These are phyloP conservation scores for Talaromyces funiculosus DNA, from an alignment of 2,329 filamentous ascomycete species.

Conservation along the genomic window DNA sequence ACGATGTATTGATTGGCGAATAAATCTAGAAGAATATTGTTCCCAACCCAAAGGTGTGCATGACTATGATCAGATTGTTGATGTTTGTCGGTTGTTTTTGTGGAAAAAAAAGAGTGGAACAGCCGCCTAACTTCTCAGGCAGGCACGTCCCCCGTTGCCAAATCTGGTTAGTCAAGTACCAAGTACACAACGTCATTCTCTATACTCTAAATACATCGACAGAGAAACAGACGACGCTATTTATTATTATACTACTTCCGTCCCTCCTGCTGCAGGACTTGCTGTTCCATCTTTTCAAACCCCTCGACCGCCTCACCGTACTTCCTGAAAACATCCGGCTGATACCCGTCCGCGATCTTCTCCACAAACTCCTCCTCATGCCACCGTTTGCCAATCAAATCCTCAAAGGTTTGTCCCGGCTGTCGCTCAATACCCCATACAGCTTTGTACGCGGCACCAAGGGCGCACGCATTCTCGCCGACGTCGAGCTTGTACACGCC, in stretches of 20 bases:
- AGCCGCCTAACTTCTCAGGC: conserved; percentile 2
- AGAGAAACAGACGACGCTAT: not conserved
- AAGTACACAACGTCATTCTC: not conserved
- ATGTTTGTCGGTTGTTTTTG: conserved; percentile 13
- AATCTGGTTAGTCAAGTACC: conserved; percentile 17
- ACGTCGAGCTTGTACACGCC: conserved; percentile 92
- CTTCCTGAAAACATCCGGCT: conserved; percentile 63
- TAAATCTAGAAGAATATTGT: not conserved
- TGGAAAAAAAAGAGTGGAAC: conserved; percentile 11
- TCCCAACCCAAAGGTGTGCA: too few relatives aligned
- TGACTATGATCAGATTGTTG: too few relatives aligned
- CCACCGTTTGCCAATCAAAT: conserved; percentile 79
- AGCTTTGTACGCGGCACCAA: conserved; percentile 93
- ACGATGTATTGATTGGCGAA: not conserved
- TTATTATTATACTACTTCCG: not conserved
- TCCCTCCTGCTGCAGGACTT: conserved; percentile 49
- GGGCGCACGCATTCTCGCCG: conserved; percentile 87
- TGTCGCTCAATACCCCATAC: conserved; percentile 78
- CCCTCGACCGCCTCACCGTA: conserved; percentile 73
- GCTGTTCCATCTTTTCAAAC: conserved; percentile 69
- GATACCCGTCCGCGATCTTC: conserved; percentile 77
- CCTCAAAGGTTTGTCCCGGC: conserved; percentile 72
- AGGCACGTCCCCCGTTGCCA: conserved; percentile 5
- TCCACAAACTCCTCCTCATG: conserved; percentile 75
- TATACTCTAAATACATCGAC: not conserved